These are phyloP conservation scores for Pholiota adiposa DNA, from an alignment of 1,284 basidiomycete species.

Conservation along the genomic window DNA sequence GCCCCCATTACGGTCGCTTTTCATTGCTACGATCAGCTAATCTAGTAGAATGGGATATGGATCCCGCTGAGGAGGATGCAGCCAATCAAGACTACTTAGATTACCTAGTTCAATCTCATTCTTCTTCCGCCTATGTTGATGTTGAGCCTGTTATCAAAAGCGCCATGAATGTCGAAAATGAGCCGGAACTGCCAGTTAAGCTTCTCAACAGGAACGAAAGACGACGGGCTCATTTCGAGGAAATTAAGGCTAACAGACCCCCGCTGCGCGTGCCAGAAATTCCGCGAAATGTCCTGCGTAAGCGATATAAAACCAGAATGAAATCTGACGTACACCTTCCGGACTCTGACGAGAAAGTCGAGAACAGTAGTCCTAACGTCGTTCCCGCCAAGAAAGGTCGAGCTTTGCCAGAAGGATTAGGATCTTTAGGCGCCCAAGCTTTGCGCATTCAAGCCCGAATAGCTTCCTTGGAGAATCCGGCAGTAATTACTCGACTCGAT, in stretches of 20 bases:
- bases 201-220: neutral
- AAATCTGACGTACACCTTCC: no score
- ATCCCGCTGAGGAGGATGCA: neutral
- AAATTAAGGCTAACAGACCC: no score
- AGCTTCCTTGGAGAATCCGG: neutral
- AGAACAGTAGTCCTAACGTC: neutral
- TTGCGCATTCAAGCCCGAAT: conserved; percentile 1
- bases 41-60: conserved; percentile 7
- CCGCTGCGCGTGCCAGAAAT: no score
- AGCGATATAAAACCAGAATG: no score
- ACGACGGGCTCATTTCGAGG: neutral
- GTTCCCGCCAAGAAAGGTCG: neutral
- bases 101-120: no score
- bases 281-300: neutral
- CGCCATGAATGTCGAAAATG: neutral
- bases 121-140: conserved; percentile 1
- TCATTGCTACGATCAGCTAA: neutral
- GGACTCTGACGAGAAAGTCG: no score
- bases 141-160: neutral
- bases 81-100: conserved; percentile 10
- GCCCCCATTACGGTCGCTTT: conserved; percentile 7
- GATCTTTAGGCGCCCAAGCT: conserved; percentile 6
- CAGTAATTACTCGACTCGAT: neutral
- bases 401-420: conserved; percentile 10
- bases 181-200: neutral